Evolutionary conservation across 306 rosid genomes (phyloP), one percentile per base, ranked within the genome.

Genomic region (Vigna angularis): DNA sequence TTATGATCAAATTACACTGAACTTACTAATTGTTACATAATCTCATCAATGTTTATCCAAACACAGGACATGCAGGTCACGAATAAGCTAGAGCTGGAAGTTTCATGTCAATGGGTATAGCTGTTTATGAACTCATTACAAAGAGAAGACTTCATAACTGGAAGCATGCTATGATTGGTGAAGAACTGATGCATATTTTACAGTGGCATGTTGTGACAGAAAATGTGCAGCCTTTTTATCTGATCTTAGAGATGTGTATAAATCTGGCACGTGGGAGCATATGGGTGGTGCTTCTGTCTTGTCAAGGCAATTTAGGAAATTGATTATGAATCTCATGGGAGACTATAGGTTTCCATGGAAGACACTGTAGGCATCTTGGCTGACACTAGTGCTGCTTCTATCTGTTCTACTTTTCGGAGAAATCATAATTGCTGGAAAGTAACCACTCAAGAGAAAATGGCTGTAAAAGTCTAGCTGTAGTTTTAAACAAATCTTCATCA

Each of bases 121-220:
- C 28, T 26, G 4, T 26, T 26, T 26, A 26, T 26, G 28, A 26
- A 26, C 28, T 26, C 28, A 26, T 26, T 26, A 26, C 28, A 26
- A 26, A 26, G 3, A 90, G 83, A 94, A 87, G 85, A 94, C 88
- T 95, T 53, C 89, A 92, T 56, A 87, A 0, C 24, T 17, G 18
- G 57, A 88, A 32, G 84, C 91, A 91, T 28, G 86, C 93, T 18
- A 26, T 85, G 10, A 64, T 91, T 67, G 99, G 66, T 8, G 10
- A 53, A 73, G 69, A 50, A 42, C 56, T 72, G 48, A 16, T 76
- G 79, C 72, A 65, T 70, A 75, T 40, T 64, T 74, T 34, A 14
- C 55, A 63, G n/a, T 50, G 47, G 16, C 58, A 50, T 72, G 42
- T 9, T 68, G 49, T 47, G 36, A 49, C 53, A 48, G 42, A 44